Conservation (phyloP, 2,329 filamentous ascomycete genomes). For the Cryphonectria radicalis region DNA sequence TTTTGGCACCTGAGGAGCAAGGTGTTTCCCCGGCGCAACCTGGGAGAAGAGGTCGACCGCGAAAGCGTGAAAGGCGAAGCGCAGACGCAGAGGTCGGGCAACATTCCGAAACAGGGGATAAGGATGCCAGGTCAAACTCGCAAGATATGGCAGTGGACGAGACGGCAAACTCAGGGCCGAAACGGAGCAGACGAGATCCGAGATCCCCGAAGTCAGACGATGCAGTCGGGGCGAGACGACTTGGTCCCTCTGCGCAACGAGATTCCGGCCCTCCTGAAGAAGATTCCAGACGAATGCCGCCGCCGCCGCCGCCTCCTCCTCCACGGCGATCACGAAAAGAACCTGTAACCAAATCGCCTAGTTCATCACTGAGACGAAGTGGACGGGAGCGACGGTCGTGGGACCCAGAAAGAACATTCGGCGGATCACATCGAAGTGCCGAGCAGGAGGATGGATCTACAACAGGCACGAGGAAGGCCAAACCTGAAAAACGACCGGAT, state of each 20-base stretch:
- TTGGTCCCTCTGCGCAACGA: not conserved
- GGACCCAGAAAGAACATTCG: conserved; percentile 1
- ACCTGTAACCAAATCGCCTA: conserved; percentile 4
- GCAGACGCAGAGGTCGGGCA: conserved; percentile 19
- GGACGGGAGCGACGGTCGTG: conserved; percentile 10
- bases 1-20: not conserved
- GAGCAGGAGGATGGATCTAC: conserved; percentile 11
- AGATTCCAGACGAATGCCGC: not conserved
- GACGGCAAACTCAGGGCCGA: conserved; percentile 8
- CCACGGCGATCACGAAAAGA: conserved; percentile 2
- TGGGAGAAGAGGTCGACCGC: conserved; percentile 18
- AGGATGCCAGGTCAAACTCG: not conserved
- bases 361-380: conserved; percentile 17
- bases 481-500: not conserved
- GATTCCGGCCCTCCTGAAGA: not conserved
- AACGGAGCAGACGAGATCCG: conserved; percentile 19
- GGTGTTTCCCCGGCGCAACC: conserved; percentile 11
- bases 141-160: conserved; percentile 33
- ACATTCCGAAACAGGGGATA: not conserved
- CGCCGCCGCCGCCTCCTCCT: not conserved
- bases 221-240: not conserved
- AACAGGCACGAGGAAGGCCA: not conserved
- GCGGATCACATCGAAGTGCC: not conserved
- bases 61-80: conserved; percentile 16
- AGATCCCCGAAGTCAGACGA: conserved; percentile 8